Evolutionary conservation across 129 eudicot species (phyloP).

Genomic region (Tanacetum coccineum): DNA sequence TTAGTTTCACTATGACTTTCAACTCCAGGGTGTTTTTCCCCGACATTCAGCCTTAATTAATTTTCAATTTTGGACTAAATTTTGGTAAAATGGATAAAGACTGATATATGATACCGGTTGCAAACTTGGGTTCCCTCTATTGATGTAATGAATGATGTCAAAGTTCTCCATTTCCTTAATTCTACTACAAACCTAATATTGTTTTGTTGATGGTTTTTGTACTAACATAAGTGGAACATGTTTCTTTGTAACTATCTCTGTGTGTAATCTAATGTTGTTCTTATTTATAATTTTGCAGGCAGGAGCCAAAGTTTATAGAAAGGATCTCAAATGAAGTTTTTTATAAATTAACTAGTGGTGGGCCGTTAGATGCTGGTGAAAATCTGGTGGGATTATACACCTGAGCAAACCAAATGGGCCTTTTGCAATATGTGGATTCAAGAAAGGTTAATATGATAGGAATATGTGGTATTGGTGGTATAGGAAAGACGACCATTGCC

Average conservation of each 20-base stretch:
- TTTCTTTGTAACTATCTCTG: not conserved
- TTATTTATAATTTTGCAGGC: constrained; percentile 24
- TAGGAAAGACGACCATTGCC: constrained; percentile 39
- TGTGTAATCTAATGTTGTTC: constrained; percentile 10
- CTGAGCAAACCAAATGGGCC: constrained; percentile 28
- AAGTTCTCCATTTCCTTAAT: not conserved
- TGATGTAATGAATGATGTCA: not conserved
- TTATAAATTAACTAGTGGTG: constrained; percentile 18
- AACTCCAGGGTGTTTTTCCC: too few relatives aligned
- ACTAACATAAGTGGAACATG: not conserved
- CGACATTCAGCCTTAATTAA: too few relatives aligned
- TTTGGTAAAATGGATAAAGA: not conserved
- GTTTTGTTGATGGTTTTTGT: not conserved
- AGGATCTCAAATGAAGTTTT: constrained; percentile 32
- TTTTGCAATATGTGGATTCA: constrained; percentile 9
- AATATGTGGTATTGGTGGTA: constrained; percentile 40
- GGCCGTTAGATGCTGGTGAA: constrained; percentile 30
- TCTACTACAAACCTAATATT: not conserved
- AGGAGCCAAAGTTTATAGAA: constrained; percentile 30
- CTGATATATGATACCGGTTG: not conserved
- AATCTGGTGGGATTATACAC: constrained; percentile 32
- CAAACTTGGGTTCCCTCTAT: not conserved
- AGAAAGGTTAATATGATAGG: constrained; percentile 33
- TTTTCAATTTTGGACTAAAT: too few relatives aligned
- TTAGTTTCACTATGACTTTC: too few relatives aligned